Base-by-base conservation (phyloP, 371 early-diverging fungal genomes). In the Circinella umbellata region DNA sequence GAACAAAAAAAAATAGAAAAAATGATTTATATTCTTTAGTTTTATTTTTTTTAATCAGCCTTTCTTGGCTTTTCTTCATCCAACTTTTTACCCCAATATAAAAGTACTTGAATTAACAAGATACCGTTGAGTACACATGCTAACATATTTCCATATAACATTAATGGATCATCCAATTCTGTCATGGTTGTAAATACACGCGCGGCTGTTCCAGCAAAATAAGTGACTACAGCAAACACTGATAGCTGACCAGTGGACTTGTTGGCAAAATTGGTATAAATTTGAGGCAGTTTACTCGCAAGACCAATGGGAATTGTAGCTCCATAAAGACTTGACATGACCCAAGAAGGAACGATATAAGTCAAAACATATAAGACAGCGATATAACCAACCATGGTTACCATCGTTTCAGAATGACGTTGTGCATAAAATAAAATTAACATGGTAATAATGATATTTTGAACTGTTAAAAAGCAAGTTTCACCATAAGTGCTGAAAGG, bases 401-500 rank as follows among this genome's bases (percentile, higher is more conserved):
- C 63, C 3, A 84, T 61, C 11, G 69, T 59, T 8, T 68, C 68
- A 4, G 34, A 47, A 37, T 57, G 39, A 20, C 67, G 77, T n/a
- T 88, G 82, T 14, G 73, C 67, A 76, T 94, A 93, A 64, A 72
- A 67, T 36, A 87, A 78, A 69, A 96, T 92, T 68, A 95, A 80
- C 27, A 88, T 69, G 47, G 93, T 75, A 73, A 96, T 94, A 46
- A 90, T 66, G 63, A 91, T 69, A 81, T 96, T 95, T 76, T 96
- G 95, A 10, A 89, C 61, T 10, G 90, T 88, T 66, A 98, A 87
- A 62, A 92, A 92, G 72, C 89, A 73, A 20, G 88, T 87, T 81
- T 97, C 98, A 54, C 98, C 98, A 78, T 91, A 99, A 5, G 98
- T 97, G 47, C 93, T 93, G 73, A 97, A 95, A 38, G 98, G 94